Evolutionary conservation across 192 early-diverging fungal genomes (phyloP), one percentile per base, ranked within the genome.

Genomic region (Rhizoclosmatium sp.): DNA sequence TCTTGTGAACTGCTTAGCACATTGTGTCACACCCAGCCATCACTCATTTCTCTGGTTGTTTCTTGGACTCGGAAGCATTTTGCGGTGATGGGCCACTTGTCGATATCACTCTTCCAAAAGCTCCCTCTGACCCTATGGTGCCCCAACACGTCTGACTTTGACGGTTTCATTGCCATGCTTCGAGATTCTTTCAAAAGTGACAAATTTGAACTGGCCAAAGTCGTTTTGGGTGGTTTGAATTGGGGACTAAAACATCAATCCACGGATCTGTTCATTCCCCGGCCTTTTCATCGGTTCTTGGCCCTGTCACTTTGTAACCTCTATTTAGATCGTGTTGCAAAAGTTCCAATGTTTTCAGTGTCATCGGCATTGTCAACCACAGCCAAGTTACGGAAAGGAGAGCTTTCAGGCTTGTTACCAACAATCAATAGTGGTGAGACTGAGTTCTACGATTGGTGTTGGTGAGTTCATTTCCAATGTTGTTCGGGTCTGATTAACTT

Each of bases 381-480:
- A 14, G n/a, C 65, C 4, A 72, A 71, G 23, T 16, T 80, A 42
- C 9, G 59, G 45, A 75, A 69, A 39, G 79, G 79, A 54, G 64
- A 62, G 40, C 23, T 79, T 56, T 40, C 56, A 48, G 45, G 45
- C 2, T 65, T 71, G 71, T 12, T 60, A 9, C 47, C 78, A n/a
- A 41, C 21, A 4, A 65, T 41, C 19, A 59, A 80, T 69, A 47
- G 10, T n/a, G 51, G 51, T 16, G 67, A 69, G 19, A 45, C 12
- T 12, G 82, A 83, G 3, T 85, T 85, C 59, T 64, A 75, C 45
- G 79, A 83, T 16, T 85, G 84, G 84, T 83, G 82, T 47, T 83
- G 84, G 79, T 80, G 47, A 67, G 79, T 78, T 79, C 19, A 47
- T 78, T 58, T 21, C 7, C 31, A 31, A 40, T 62, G 7, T 19